Percentiles rank a stretch among this genome's conserved stretches.
Evolutionary conservation across 192 early-diverging fungal genomes (phyloP).

Genomic region (Chytriomyces confervae): DNA sequence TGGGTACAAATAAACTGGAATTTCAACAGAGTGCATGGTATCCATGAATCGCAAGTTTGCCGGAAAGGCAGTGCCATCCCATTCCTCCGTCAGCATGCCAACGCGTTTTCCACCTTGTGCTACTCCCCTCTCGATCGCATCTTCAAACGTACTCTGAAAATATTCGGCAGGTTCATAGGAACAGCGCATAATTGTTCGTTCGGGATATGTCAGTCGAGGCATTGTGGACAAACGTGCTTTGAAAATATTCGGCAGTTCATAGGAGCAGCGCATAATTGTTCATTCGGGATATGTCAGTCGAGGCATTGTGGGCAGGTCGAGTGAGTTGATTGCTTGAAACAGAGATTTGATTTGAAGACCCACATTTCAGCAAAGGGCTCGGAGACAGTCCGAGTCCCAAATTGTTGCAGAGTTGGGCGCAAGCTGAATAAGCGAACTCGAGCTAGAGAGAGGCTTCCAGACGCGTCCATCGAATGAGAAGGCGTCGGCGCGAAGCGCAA

Average conservation of each 20-base stretch:
- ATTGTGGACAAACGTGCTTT: constrained; percentile 79
- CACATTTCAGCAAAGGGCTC: constrained; percentile 26
- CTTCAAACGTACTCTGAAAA: constrained; percentile 82
- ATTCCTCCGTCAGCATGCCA: constrained; percentile 51
- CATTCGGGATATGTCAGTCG: constrained; percentile 76
- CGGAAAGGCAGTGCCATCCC: constrained; percentile 87
- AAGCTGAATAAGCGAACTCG: constrained; percentile 1
- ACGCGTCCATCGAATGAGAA: constrained; percentile 2
- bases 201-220: constrained; percentile 77
- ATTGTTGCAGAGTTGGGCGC: neutral
- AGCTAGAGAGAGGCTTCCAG: constrained; percentile 18
- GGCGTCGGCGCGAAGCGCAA: constrained; percentile 18
- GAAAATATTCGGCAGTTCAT: constrained; percentile 87
- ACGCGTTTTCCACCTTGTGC: neutral
- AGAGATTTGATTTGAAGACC: constrained; percentile 50
- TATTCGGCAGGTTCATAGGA: constrained; percentile 81
- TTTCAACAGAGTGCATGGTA: constrained; percentile 84
- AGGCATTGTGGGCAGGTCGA: constrained; percentile 83
- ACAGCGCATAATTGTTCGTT: constrained; percentile 81
- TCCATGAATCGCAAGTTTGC: constrained; percentile 83
- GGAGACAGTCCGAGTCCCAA: constrained; percentile 12
- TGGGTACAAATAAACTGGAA: constrained; percentile 82
- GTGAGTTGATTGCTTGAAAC: constrained; percentile 81
- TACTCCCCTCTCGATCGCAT: constrained; percentile 30
- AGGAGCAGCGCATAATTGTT: constrained; percentile 77